Base-by-base conservation (phyloP, 148 eudicot species). In the Diospyros lotus region DNA sequence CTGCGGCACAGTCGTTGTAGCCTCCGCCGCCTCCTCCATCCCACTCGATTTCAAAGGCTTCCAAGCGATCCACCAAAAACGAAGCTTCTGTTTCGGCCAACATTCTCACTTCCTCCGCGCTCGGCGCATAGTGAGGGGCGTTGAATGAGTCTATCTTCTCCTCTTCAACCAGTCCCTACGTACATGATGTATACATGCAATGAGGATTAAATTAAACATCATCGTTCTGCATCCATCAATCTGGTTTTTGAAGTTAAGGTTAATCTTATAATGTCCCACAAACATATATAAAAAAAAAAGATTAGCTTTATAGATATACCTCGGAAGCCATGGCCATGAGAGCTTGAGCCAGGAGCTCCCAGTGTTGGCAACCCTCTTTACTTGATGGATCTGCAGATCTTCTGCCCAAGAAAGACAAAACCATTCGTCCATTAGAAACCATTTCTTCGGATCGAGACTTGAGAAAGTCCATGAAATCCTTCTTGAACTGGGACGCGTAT, bases 371-470 rank as follows among this genome's bases (percentile, higher is more conserved):
- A 28, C 87, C 71, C 48, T 87, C 91, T 68, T 80, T 80, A 46
- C 77, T 75, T 15, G 78, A 60, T 6, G 83, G 80, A 74, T 87
- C 87, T 0, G 82, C 80, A 15, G 74, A 83, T 73, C 76, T 80
- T 64, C 98, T 88, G 74, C 94, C 98, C 66, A 92, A 82, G 56
- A 95, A 79, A 38, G 92, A 81, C 28, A 95, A 82, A 17, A 89
- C 88, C 96, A 92, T 92, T 68, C 79, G 71, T 15, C 97, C 98
- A 58, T 87, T 89, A 14, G 5, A 46, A 10, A 83, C 69, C 39
- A 95, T 74, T 75, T 95, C 98, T 69, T 84, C 82, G 0, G 96
- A 85, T 75, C 98, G 68, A 28, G 88, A 86, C 5, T 65, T 74
- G 3, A 95, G 85, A 76, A 95, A 95, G 74, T 78, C 44, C 1